phyloP scores from a whole-genome alignment of 148 eudicot species.

The Vaccinium darrowii region DNA sequence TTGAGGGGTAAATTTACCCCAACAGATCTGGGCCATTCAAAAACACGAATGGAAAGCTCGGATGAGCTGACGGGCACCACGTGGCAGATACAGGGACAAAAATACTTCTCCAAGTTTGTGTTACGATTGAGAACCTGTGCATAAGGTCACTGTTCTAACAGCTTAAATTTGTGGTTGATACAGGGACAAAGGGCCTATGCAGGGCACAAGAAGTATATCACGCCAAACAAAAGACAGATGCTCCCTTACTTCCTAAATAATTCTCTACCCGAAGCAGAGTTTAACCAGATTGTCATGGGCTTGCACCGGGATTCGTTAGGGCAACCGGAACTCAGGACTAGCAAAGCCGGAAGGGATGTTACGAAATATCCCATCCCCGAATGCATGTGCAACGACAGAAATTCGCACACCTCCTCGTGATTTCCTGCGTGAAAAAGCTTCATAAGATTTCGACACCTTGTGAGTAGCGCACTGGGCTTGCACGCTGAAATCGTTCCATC shows the following conservation, averaged over 20 bases:
- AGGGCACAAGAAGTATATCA: conserved; percentile 87
- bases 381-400: conserved; percentile 72
- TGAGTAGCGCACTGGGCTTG: too few relatives aligned
- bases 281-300: conserved; percentile 59
- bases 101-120: too few relatives aligned
- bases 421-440: not conserved
- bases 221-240: conserved; percentile 94
- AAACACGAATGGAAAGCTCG: too few relatives aligned
- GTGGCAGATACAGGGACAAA: too few relatives aligned
- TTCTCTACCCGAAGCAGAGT: conserved; percentile 71
- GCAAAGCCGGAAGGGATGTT: conserved; percentile 78
- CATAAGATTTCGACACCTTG: not conserved
- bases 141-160: not conserved
- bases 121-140: too few relatives aligned
- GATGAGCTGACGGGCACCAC: too few relatives aligned
- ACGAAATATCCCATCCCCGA: conserved; percentile 91
- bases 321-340: conserved; percentile 81
- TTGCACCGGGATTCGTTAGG: conserved; percentile 84
- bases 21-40: too few relatives aligned
- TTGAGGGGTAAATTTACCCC: too few relatives aligned
- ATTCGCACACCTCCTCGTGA: conserved; percentile 20
- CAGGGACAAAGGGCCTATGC: conserved; percentile 95
- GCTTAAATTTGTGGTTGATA: conserved; percentile 12
- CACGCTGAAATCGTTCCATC: not conserved
- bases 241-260: conserved; percentile 66